Base-by-base conservation (phyloP, 768 basidiomycete species). In the Coprinellus aureogranulatus region DNA sequence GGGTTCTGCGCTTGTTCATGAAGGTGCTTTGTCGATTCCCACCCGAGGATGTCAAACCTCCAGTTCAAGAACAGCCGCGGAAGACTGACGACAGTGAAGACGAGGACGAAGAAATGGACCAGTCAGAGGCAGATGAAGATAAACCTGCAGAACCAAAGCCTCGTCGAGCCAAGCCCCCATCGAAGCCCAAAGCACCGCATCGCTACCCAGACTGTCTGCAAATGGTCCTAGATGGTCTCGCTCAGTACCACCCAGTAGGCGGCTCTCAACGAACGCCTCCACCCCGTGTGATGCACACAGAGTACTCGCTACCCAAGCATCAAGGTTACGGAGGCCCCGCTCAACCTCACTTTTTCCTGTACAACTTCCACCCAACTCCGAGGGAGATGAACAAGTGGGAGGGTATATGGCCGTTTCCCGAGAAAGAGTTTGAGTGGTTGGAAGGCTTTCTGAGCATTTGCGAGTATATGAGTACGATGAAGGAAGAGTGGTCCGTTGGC, bases 401-500 rank as follows among this genome's bases (percentile, higher is more conserved):
- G 46, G 18, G 56, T 25, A 30, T 63, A 22, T 54, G 58, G 27
- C 62, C 66, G 8, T 48, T 61, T 40, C 53, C 61, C 37, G 63
- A 68, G 40, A 58, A 51, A 39, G 67, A 67, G 41, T 60, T 69
- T 25, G 58, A 63, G 10, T 68, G 68, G 66, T 42, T 72, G 47
- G 66, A 68, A 46, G 63, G 63, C 25, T 72, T 70, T 52, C 44
- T 72, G 16, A 45, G 41, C 3, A 44, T 62, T 3, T 68, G 70
- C 28, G 53, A 53, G n/a, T 62, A 67, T 25, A 67, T 68, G 67
- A 31, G 54, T 11, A 25, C 42, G 25, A 65, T 68, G 61, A 53
- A 63, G 39, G 62, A 59, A 46, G 61, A 63, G 40, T 67, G 64
- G 67, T 57, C 54, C 18, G 26, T 22, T 37, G 55, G 59, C 23